Evolutionary conservation across 169 alveolate species (phyloP), one percentile per base, ranked within the genome.

Genomic region (Plasmodium falciparum): DNA sequence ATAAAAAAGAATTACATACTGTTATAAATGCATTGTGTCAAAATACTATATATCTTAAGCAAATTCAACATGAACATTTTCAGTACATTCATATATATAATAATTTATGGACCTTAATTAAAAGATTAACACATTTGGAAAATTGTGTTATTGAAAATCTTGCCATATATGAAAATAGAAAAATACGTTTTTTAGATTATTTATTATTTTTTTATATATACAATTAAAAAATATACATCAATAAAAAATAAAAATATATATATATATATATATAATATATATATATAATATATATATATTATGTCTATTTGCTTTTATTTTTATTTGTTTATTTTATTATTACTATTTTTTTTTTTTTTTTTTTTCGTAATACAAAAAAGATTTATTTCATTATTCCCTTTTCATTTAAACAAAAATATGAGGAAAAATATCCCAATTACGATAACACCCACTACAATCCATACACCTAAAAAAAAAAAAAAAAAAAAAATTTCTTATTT

Each of bases 341-440:
- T 33, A 33, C 6, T 33, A 33, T 5, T 33, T 5, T 33, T 5
- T 33, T 33, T 33, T 33, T 1, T 33, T 33, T 33, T 33, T 33
- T 1, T 33, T 33, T 33, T 33, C 0, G 9, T 33, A 33, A 33
- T 33, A 33, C 45, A 33, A 33, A 33, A 33, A 33, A 33, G 45
- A 33, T 33, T 0, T 33, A 2, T 45, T 17, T 22, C 13, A n/a
- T 12, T 22, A 15, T 71, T 9, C 49, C 13, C 3, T 56, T 29
- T 20, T 80, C 65, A 80, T 49, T 80, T 80, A 50, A 80, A 69
- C 61, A 80, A 63, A 72, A 80, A 33, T 54, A 80, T 43, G 20
- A 80, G 80, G 83, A 80, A 80, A 29, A 80, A 69, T 9, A 80
- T 63, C 5, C 90, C 90, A 9, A 66, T 72, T 15, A 80, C 74